Percentiles rank a stretch among this genome's conserved stretches.
Evolutionary conservation across 2,329 filamentous ascomycete species (phyloP).

Genomic region (Didymella sp.): DNA sequence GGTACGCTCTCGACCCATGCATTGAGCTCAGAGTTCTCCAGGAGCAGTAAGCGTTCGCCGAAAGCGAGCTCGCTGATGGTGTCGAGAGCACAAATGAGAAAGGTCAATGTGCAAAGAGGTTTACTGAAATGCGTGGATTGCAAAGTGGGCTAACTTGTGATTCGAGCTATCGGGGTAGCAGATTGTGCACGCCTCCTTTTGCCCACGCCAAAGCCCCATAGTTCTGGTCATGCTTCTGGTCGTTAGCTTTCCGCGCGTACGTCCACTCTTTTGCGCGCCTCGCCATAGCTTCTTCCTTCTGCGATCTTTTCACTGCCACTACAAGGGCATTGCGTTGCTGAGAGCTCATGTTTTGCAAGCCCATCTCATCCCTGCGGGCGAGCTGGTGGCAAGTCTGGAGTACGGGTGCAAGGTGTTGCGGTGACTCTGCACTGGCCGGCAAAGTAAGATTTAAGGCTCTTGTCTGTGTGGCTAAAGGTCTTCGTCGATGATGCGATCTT

Average conservation of each 20-base stretch:
- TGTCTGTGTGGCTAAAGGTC: not conserved
- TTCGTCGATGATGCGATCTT: not conserved
- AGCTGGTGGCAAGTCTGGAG: not conserved
- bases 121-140: not conserved
- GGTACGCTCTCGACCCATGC: not conserved
- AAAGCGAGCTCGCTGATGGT: conserved; percentile 53
- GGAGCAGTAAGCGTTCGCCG: conserved; percentile 48
- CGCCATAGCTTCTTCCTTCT: conserved; percentile 26
- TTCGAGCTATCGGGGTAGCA: conserved; percentile 6
- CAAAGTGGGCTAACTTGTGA: not conserved
- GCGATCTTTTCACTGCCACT: conserved; percentile 29
- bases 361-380: conserved; percentile 21
- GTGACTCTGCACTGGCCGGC: not conserved
- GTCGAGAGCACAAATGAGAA: conserved; percentile 48
- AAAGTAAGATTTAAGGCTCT: not conserved
- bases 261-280: conserved; percentile 25
- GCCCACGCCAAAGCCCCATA: conserved; percentile 14
- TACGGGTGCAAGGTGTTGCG: not conserved
- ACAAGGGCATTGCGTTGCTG: conserved; percentile 30
- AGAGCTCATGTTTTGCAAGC: conserved; percentile 20
- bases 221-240: conserved; percentile 26
- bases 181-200: conserved; percentile 10
- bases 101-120: not conserved
- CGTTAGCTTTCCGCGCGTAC: conserved; percentile 24
- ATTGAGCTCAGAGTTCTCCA: not conserved